Evolutionary conservation across 2,329 filamentous ascomycete genomes (phyloP).

Genomic region (Penicillium sp.): DNA sequence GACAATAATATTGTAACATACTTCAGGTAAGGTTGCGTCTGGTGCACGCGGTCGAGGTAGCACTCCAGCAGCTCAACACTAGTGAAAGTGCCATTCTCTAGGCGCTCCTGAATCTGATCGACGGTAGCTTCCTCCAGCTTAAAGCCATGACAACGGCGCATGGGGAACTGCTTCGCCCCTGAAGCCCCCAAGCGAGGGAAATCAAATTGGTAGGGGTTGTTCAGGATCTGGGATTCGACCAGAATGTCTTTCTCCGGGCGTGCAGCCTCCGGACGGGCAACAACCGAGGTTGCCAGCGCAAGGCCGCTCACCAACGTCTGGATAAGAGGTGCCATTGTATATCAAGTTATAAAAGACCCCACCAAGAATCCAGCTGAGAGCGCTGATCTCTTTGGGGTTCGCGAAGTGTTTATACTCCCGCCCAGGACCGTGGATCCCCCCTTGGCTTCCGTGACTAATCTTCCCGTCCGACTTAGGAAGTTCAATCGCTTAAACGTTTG

Average conservation of each 20-base stretch:
- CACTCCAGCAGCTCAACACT: constrained; percentile 62
- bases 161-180: constrained; percentile 56
- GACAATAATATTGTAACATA: constrained; percentile 30
- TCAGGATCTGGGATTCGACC: constrained; percentile 37
- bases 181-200: constrained; percentile 41
- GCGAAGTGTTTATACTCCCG: background rate
- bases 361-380: constrained; percentile 20
- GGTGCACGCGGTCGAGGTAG: constrained; percentile 62
- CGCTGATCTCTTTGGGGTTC: constrained; percentile 14
- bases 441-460: background rate
- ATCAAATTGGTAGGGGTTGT: constrained; percentile 35
- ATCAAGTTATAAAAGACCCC: constrained; percentile 9
- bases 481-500: background rate
- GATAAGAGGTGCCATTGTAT: constrained; percentile 20
- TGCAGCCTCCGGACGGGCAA: constrained; percentile 5
- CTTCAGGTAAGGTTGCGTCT: constrained; percentile 68
- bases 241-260: constrained; percentile 20
- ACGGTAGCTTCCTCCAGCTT: constrained; percentile 70
- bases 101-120: constrained; percentile 63
- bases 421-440: background rate
- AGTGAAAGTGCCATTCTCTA: constrained; percentile 58
- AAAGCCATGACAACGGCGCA: constrained; percentile 63
- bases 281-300: constrained; percentile 22
- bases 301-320: constrained; percentile 22
- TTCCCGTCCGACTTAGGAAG: background rate